phyloP scores from a whole-genome alignment of 257 asterid species.

The Coffea canephora region DNA sequence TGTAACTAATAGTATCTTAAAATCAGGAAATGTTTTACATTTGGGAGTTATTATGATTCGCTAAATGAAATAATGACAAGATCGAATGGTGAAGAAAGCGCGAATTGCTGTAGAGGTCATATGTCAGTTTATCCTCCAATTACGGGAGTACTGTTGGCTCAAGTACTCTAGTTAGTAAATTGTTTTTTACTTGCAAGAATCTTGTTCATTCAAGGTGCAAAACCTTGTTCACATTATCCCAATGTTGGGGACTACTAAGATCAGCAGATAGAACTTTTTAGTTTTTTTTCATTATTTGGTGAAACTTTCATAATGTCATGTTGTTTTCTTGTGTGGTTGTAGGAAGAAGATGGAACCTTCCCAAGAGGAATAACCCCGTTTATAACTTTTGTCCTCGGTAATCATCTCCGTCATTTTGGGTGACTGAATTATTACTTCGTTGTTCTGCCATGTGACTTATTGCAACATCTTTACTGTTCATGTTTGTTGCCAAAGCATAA shows the following conservation, averaged over 20 bases:
- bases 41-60: background rate
- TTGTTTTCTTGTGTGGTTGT: conserved; percentile 29
- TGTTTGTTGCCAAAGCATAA: background rate
- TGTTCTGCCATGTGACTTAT: background rate
- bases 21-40: background rate
- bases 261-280: background rate
- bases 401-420: conserved; percentile 19
- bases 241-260: background rate
- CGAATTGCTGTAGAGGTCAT: background rate
- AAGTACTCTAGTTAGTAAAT: background rate
- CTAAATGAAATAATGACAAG: background rate
- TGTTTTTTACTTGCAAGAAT: background rate
- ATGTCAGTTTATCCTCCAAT: background rate
- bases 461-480: background rate
- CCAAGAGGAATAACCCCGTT: conserved; percentile 48
- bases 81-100: background rate
- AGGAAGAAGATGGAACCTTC: conserved; percentile 62
- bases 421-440: background rate
- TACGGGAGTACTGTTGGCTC: background rate
- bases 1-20: background rate
- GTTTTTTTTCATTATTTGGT: background rate
- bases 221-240: background rate
- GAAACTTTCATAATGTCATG: conserved; percentile 17
- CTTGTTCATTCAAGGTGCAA: background rate
- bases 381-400: conserved; percentile 86